Evolutionary conservation across 805 yeast species (phyloP).

Genomic region (Saccharomyces cerevisiae): DNA sequence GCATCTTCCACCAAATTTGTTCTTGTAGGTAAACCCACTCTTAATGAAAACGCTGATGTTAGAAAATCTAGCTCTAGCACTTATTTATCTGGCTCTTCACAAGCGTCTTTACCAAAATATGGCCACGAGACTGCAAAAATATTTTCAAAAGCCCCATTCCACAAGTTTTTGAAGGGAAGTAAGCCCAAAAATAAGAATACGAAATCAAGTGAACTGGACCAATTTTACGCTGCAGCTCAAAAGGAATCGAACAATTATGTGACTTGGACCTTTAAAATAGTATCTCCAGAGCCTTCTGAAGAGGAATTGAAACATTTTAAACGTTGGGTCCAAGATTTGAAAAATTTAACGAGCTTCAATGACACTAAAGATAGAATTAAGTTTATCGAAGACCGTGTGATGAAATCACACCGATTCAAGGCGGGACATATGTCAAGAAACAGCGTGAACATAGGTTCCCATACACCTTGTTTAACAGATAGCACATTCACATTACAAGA

Average conservation of each 20-base stretch:
- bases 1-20: slow-evolving; percentile 35
- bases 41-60: slow-evolving; percentile 9
- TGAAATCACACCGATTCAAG: slow-evolving; percentile 15
- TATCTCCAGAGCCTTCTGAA: slow-evolving; percentile 34
- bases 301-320: slow-evolving; percentile 35
- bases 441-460: not conserved
- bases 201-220: slow-evolving; percentile 1
- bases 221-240: slow-evolving; percentile 9
- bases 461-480: not conserved
- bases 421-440: not conserved
- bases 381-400: slow-evolving; percentile 33
- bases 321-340: slow-evolving; percentile 49
- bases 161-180: slow-evolving; percentile 17
- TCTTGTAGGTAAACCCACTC: slow-evolving; percentile 30
- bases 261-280: slow-evolving; percentile 24
- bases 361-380: slow-evolving; percentile 43
- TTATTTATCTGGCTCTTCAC: slow-evolving; percentile 1
- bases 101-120: not conserved
- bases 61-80: slow-evolving; percentile 15
- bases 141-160: slow-evolving; percentile 14
- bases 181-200: slow-evolving; percentile 2
- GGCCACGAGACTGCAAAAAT: slow-evolving; percentile 13
- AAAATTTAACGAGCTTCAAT: slow-evolving; percentile 42
- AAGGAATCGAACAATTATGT: slow-evolving; percentile 9
- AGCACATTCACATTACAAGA: not conserved